Evolutionary conservation across 345 rosid species (phyloP), one percentile per base, ranked within the genome.

Genomic region (Eucalyptus marginata): DNA sequence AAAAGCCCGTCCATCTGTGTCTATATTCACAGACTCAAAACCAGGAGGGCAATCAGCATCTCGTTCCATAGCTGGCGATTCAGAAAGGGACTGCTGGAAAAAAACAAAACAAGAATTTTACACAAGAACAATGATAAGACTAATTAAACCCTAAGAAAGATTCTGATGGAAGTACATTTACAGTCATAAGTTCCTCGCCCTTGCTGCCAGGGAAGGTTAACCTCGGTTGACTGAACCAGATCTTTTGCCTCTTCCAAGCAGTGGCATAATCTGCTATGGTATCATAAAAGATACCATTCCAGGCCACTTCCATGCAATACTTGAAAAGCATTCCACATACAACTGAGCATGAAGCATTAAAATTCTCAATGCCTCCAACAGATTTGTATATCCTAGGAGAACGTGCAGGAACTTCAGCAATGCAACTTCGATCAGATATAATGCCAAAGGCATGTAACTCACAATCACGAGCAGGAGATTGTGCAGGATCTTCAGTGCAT

Each of bases 221-320:
- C 83, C 27, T 76, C 15, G 83, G 90, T 86, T 43, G 49, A 91
- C 25, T 64, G 66, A 85, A n/a, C 98, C 99, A 98, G 84, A 94
- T 90, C 92, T 92, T 96, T 81, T 89, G 90, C 89, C 91, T 94
- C 90, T 98, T 93, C 99, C 99, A 98, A 86, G 92, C 88, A 89
- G 91, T 90, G 52, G 92, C 86, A 92, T 90, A 94, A 54, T 94
- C 93, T 50, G 90, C 93, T 88, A 97, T 88, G 86, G 89, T 88
- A 89, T 97, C 99, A 91, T 95, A 93, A 94, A 95, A 96, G 88
- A 95, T 95, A 91, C 96, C 96, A 91, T 98, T 97, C 99, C 99
- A 98, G 91, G 93, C 90, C 87, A 95, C 95, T 93, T 94, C 96
- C 97, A 94, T 95, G 94, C 95, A 95, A 91, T 91, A 88, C 89